These are phyloP conservation scores for Trifolium dubium DNA, from an alignment of 306 rosid species.

Conservation along the genomic window DNA sequence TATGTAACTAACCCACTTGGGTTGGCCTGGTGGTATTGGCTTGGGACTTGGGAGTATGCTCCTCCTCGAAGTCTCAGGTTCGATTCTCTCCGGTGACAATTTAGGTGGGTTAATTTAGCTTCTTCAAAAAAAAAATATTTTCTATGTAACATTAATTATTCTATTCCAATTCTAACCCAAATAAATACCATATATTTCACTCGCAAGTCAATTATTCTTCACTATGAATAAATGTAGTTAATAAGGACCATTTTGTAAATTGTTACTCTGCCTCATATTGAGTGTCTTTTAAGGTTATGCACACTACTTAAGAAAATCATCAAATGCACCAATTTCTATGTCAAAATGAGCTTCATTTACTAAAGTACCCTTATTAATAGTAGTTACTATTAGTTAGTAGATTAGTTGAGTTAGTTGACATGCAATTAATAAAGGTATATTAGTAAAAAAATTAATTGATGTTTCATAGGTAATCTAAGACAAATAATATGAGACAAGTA, in stretches of 20 bases:
- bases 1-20: no score
- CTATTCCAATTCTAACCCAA: neutral
- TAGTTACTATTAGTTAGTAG: neutral
- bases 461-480: neutral
- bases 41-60: no score
- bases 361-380: neutral
- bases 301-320: neutral
- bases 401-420: neutral
- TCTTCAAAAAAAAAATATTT: no score
- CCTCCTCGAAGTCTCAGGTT: no score
- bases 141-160: neutral
- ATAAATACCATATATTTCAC: neutral
- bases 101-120: no score
- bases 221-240: neutral
- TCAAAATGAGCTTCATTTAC: neutral
- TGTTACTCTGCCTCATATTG: neutral
- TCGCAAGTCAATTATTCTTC: neutral
- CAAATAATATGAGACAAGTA: neutral
- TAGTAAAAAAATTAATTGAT: neutral
- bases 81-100: no score
- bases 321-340: neutral
- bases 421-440: neutral
- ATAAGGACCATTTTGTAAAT: neutral
- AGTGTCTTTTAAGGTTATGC: neutral
- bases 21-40: no score